phyloP scores from a whole-genome alignment of 2,329 filamentous ascomycete species.

The Lasiodiplodia sp. region DNA sequence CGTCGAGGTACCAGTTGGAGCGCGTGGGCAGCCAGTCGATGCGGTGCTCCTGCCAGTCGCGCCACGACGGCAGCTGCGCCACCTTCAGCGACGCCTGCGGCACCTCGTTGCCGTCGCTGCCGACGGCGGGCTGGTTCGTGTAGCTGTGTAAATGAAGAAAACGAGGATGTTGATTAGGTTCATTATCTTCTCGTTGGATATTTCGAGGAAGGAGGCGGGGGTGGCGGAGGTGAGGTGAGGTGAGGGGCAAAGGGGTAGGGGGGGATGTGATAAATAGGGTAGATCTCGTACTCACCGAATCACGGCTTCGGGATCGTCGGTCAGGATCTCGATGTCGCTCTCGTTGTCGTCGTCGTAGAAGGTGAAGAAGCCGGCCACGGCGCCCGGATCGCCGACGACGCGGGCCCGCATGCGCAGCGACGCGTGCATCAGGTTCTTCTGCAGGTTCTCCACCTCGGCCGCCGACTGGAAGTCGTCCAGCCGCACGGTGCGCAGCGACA shows the following conservation, averaged over 20 bases:
- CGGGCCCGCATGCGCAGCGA: conserved; percentile 58
- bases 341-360: conserved; percentile 57
- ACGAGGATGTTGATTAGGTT: neutral
- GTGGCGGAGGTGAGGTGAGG: neutral
- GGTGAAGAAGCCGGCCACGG: conserved; percentile 64
- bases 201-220: too few species aligned
- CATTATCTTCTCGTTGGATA: neutral
- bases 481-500: conserved; percentile 57
- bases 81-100: conserved; percentile 57
- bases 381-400: conserved; percentile 54
- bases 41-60: conserved; percentile 65
- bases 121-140: conserved; percentile 67
- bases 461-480: conserved; percentile 54
- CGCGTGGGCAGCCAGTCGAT: conserved; percentile 65
- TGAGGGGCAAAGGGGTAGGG: neutral
- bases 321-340: conserved; percentile 62
- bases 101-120: conserved; percentile 53
- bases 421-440: conserved; percentile 55
- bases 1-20: conserved; percentile 65
- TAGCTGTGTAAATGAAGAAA: conserved; percentile 43
- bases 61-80: conserved; percentile 59
- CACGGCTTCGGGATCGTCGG: conserved; percentile 51
- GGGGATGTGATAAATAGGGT: neutral
- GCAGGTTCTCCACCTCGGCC: conserved; percentile 56
- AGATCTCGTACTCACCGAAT: conserved; percentile 40